Conservation (phyloP, 1,284 basidiomycete species). For the Psilocybe mexicana region DNA sequence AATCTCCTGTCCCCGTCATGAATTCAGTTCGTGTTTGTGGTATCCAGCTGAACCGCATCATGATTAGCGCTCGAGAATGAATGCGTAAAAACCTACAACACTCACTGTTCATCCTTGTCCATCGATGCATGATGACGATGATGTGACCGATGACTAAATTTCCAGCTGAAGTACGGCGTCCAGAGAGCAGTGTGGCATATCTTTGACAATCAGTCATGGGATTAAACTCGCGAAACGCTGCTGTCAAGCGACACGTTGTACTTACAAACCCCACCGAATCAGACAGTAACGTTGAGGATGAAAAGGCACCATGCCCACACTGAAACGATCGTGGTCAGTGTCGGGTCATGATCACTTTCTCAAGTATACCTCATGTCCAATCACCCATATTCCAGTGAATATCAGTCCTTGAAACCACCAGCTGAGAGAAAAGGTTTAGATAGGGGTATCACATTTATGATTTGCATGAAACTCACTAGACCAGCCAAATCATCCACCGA, state of each 20-base stretch:
- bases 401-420: slow-evolving; percentile 5
- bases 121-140: slow-evolving; percentile 3
- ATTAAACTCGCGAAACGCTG: neutral
- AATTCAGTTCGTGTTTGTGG: neutral
- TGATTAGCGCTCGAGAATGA: neutral
- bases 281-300: neutral
- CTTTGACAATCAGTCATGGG: neutral
- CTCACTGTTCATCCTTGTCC: slow-evolving; percentile 5
- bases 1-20: neutral
- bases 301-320: slow-evolving; percentile 2
- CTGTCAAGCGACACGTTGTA: neutral
- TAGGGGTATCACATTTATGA: too few species aligned
- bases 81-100: neutral
- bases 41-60: neutral
- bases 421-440: neutral
- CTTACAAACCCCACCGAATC: slow-evolving; percentile 1
- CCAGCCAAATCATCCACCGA: too few species aligned
- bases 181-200: neutral
- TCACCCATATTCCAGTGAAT: slow-evolving; percentile 2
- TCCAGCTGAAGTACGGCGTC: slow-evolving; percentile 5
- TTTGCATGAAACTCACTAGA: too few species aligned
- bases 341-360: neutral
- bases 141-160: slow-evolving; percentile 1
- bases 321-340: neutral
- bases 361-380: neutral